Evolutionary conservation across 2,329 filamentous ascomycete species (phyloP), one percentile per base, ranked within the genome.

Genomic region (Lasiodiplodia citricola): DNA sequence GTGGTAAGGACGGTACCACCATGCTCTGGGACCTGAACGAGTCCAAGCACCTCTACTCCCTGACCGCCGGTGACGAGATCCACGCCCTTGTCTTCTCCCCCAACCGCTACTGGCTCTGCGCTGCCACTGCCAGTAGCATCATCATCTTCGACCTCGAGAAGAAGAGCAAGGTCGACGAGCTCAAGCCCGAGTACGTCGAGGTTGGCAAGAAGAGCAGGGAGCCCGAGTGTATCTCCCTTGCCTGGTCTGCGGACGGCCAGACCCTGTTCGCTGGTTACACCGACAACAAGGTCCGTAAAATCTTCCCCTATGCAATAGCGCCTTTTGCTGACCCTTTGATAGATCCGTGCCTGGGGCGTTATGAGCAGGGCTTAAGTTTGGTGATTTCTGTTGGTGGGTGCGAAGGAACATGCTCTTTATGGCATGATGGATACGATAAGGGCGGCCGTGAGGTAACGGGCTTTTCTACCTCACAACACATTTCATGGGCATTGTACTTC

Each of bases 111-210:
- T 99, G 96, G 96, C 91, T 99, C 78, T 99, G 96, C 90, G 96
- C 96, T 82, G 96, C 96, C 83, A 99, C 96, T 74, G 89, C 93
- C 82, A 93, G 90, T 87, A 94, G 90, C 90, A 98, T 99, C 90
- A 97, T 97, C 90, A 98, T 99, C 90, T 99, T 99, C 87, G 96
- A 99, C 82, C 91, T 99, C 77, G 96, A 99, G 93, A 99, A 99
- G 94, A 99, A 99, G 94, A 96, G 91, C 92, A 98, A 97, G 92
- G 95, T 98, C 82, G 95, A 98, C 80, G 96, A 98, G 91, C 91
- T 99, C 85, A 97, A 97, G 92, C 95, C 95, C 77, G 96, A 99
- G 85, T 97, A 96, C 88, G 88, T 94, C 81, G 89, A 94, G 83
- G 91, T 94, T 83, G 93, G 94, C 87, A 97, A 97, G 93, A 98